Conservation (phyloP, 805 yeast genomes). For the Wickerhamiella kurtzmanii region DNA sequence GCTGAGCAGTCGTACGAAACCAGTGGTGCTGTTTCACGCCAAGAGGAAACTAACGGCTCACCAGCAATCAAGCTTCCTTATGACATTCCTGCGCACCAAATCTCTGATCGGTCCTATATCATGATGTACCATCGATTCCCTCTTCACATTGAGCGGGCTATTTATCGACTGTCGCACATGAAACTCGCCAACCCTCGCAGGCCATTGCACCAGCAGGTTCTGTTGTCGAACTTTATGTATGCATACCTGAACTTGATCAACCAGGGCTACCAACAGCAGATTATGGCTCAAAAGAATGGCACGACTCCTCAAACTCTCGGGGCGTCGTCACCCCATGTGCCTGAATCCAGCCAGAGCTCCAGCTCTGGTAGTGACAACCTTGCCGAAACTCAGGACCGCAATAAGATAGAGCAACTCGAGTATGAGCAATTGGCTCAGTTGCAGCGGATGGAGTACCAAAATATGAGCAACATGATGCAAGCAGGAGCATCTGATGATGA, state of each 20-base stretch:
- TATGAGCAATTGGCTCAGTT: slow-evolving; percentile 1
- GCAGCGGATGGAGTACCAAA: slow-evolving; percentile 1
- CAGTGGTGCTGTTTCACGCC: neutral
- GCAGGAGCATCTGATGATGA: neutral
- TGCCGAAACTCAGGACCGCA: neutral
- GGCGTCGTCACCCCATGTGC: too few species aligned
- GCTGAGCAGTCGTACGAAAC: neutral
- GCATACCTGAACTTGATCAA: slow-evolving; percentile 90
- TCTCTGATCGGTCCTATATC: slow-evolving; percentile 23
- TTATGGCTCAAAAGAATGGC: slow-evolving; percentile 14
- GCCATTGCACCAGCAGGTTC: slow-evolving; percentile 81
- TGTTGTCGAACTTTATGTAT: slow-evolving; percentile 92
- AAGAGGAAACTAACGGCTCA: slow-evolving; percentile 4
- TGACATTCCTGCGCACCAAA: slow-evolving; percentile 27
- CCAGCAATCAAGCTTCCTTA: slow-evolving; percentile 25
- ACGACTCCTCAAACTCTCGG: slow-evolving; percentile 1
- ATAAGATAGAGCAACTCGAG: slow-evolving; percentile 1
- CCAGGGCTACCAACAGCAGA: slow-evolving; percentile 41
- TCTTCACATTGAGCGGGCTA: slow-evolving; percentile 89
- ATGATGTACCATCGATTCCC: slow-evolving; percentile 54
- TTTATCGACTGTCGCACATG: slow-evolving; percentile 80
- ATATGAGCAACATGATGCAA: neutral
- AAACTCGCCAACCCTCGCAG: slow-evolving; percentile 90
- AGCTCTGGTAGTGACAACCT: neutral
- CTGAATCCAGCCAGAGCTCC: neutral